Percentiles rank a stretch among this genome's conserved stretches.
Evolutionary conservation across 768 basidiomycete species (phyloP).

Genomic region (Cystoderma amianthinum): DNA sequence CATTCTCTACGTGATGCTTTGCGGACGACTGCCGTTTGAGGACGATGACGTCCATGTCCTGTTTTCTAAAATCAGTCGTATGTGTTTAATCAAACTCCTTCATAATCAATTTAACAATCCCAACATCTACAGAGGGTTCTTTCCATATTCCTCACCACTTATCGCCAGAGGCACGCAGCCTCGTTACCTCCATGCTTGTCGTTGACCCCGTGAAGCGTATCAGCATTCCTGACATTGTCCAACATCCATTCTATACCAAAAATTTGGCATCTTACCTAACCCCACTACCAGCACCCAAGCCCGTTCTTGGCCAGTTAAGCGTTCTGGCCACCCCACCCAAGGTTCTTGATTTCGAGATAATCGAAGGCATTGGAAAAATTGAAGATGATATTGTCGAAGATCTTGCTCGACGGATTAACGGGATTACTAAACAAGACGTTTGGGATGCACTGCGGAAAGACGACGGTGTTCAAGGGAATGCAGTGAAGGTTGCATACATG

Average conservation of each 20-base stretch:
- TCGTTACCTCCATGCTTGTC: conserved; percentile 86
- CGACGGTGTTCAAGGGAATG: conserved; percentile 83
- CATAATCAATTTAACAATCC: background rate
- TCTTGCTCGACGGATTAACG: conserved; percentile 62
- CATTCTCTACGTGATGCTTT: conserved; percentile 98
- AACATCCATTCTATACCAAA: conserved; percentile 84
- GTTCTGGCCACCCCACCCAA: conserved; percentile 66
- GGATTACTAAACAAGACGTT: conserved; percentile 76
- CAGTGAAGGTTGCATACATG: conserved; percentile 96
- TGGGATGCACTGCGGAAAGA: conserved; percentile 81
- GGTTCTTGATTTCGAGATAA: conserved; percentile 72
- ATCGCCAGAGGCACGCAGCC: conserved; percentile 65
- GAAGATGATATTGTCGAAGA: conserved; percentile 90
- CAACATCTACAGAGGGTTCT: conserved; percentile 55
- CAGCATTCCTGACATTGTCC: conserved; percentile 85
- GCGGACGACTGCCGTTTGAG: conserved; percentile 93
- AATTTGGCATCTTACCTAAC: conserved; percentile 84
- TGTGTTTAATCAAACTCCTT: conserved; percentile 15
- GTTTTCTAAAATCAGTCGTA: conserved; percentile 92
- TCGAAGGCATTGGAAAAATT: conserved; percentile 88
- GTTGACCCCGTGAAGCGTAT: conserved; percentile 95
- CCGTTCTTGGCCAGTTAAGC: conserved; percentile 68
- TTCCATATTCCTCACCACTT: conserved; percentile 84
- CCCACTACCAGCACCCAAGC: conserved; percentile 72
- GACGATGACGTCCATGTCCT: conserved; percentile 91